phyloP scores from a whole-genome alignment of 345 rosid genomes.

The Microthlaspi erraticum region DNA sequence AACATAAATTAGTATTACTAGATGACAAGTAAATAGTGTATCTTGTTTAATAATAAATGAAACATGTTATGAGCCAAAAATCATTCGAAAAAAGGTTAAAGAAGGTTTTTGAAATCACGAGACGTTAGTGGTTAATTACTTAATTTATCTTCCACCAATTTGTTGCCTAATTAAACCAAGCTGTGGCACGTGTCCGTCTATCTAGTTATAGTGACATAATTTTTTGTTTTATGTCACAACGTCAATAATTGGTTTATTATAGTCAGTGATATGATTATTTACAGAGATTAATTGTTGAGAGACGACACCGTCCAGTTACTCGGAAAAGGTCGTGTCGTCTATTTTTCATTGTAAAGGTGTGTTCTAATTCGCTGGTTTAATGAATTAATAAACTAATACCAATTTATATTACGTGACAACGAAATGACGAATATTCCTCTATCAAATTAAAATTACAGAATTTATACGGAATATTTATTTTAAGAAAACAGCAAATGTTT shows the following conservation, averaged over 20 bases:
- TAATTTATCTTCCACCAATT: slow-evolving; percentile 18
- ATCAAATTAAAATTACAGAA: slow-evolving; percentile 10
- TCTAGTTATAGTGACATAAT: slow-evolving; percentile 5
- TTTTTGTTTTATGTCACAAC: not conserved
- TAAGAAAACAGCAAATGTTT: slow-evolving; percentile 1
- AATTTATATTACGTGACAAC: slow-evolving; percentile 14
- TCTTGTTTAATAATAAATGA: not conserved
- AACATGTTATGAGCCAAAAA: too few species aligned
- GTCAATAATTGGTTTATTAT: slow-evolving; percentile 29
- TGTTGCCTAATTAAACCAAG: slow-evolving; percentile 6
- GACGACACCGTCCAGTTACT: slow-evolving; percentile 33
- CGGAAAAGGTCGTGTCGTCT: slow-evolving; percentile 15
- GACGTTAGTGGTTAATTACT: not conserved
- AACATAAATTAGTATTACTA: not conserved
- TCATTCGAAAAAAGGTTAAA: too few species aligned
- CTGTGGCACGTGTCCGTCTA: slow-evolving; percentile 27
- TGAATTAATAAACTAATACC: not conserved
- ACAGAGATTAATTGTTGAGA: slow-evolving; percentile 38
- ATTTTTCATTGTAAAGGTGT: slow-evolving; percentile 27
- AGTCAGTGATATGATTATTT: slow-evolving; percentile 15
- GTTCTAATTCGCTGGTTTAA: slow-evolving; percentile 2
- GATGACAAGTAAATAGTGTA: not conserved
- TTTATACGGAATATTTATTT: slow-evolving; percentile 1
- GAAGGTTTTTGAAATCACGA: too few species aligned
- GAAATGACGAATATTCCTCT: slow-evolving; percentile 32